phyloP scores from a whole-genome alignment of 257 asterid genomes.

The Solanum corneliomulleri region DNA sequence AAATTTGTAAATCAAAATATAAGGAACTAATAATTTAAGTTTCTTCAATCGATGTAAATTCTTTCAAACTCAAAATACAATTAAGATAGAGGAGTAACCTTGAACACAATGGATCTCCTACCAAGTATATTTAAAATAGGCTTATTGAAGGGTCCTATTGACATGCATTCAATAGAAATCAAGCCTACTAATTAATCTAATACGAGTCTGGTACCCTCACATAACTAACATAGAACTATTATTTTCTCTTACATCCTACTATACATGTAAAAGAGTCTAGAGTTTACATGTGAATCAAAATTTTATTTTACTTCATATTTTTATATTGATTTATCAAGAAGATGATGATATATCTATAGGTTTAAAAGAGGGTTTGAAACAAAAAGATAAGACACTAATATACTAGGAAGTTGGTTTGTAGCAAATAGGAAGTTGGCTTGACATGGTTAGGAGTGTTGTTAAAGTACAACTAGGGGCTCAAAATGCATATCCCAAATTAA shows the following conservation, averaged over 20 bases:
- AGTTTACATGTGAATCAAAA: no score
- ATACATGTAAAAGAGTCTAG: not conserved
- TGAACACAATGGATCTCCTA: not conserved
- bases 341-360: not conserved
- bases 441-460: not conserved
- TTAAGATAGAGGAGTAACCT: not conserved
- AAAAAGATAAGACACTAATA: not conserved
- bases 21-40: not conserved
- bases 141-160: not conserved
- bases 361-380: not conserved
- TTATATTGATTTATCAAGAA: not conserved
- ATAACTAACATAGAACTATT: not conserved
- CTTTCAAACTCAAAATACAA: not conserved
- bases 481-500: not conserved
- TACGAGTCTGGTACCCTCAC: not conserved
- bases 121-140: not conserved
- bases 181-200: not conserved
- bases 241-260: not conserved
- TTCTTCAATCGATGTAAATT: not conserved
- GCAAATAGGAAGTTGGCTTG: not conserved
- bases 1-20: not conserved
- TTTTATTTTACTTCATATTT: not conserved
- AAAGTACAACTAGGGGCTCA: not conserved
- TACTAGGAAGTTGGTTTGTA: not conserved
- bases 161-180: not conserved